These are phyloP conservation scores for Rhizophora mangle DNA, from an alignment of 345 rosid genomes.

Conservation along the genomic window DNA sequence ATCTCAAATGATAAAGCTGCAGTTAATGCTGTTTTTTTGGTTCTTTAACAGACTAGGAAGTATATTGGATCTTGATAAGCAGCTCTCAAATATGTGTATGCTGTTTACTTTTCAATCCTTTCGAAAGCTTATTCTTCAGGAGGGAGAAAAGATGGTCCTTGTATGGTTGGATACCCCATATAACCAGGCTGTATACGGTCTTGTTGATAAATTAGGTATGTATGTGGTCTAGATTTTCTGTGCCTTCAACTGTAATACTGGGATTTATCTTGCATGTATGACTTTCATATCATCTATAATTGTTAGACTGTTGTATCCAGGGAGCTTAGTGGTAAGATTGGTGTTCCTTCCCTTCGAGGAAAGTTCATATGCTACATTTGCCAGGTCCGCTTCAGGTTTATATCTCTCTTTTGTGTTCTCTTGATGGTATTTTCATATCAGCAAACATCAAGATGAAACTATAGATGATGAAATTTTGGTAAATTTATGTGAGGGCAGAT, in stretches of 20 bases:
- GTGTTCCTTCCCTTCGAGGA: constrained; percentile 96
- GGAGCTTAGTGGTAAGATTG: constrained; percentile 92
- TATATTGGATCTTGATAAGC: constrained; percentile 54
- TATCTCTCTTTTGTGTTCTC: constrained; percentile 41
- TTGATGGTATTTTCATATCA: constrained; percentile 7
- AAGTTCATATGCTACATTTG: constrained; percentile 88
- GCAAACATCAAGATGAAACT: neutral
- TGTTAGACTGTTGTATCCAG: constrained; percentile 36
- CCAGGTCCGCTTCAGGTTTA: constrained; percentile 98
- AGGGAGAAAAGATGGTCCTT: constrained; percentile 92
- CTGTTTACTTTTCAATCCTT: constrained; percentile 83
- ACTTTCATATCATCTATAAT: constrained; percentile 12
- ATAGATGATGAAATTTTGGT: neutral
- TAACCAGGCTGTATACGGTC: constrained; percentile 94
- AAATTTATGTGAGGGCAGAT: too few relatives aligned
- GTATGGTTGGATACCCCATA: constrained; percentile 96
- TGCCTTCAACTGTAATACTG: constrained; percentile 9
- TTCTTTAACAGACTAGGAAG: constrained; percentile 51
- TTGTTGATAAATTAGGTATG: constrained; percentile 88
- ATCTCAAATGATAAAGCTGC: neutral
- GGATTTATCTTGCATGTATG: neutral
- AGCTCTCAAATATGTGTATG: constrained; percentile 77
- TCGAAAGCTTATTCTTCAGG: constrained; percentile 86
- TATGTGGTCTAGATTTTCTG: constrained; percentile 8
- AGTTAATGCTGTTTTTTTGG: constrained; percentile 7